These are phyloP conservation scores for Talaromyces albobiverticillius DNA, from an alignment of 2,329 filamentous ascomycete genomes.

Conservation along the genomic window DNA sequence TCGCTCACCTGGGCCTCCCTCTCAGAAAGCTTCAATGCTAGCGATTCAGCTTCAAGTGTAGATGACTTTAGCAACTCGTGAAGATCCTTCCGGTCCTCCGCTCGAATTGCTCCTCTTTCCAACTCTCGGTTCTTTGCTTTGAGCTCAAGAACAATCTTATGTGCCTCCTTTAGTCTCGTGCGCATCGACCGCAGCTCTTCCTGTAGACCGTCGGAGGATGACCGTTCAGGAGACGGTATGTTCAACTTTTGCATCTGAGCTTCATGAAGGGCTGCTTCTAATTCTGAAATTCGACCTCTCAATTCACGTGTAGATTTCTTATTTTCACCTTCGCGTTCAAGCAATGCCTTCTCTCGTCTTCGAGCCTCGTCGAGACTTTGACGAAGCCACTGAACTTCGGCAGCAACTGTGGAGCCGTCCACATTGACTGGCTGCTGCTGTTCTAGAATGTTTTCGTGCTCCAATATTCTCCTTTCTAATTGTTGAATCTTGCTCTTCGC, in stretches of 20 bases:
- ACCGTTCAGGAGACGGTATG: conserved; percentile 53
- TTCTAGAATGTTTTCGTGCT: conserved; percentile 52
- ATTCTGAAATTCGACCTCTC: conserved; percentile 63
- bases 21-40: conserved; percentile 70
- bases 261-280: conserved; percentile 67
- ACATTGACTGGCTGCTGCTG: conserved; percentile 48
- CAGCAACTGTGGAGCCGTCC: conserved; percentile 30
- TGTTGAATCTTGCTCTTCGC: conserved; percentile 63
- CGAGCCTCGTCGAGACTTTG: conserved; percentile 62
- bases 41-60: conserved; percentile 55
- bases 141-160: conserved; percentile 59
- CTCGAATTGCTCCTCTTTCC: conserved; percentile 49
- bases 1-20: conserved; percentile 64
- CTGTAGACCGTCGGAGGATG: conserved; percentile 40
- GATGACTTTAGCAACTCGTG: conserved; percentile 48
- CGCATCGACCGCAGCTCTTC: conserved; percentile 60
- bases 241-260: conserved; percentile 52
- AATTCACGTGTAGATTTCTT: conserved; percentile 62
- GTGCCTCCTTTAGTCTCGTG: conserved; percentile 59
- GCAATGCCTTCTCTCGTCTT: conserved; percentile 63
- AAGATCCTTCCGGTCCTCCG: conserved; percentile 43
- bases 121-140: conserved; percentile 49
- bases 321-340: conserved; percentile 64
- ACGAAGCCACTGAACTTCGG: conserved; percentile 59
- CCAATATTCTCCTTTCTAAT: conserved; percentile 56